These are phyloP conservation scores for Teunomyces panamensis DNA, from an alignment of 805 yeast genomes.

Conservation along the genomic window DNA sequence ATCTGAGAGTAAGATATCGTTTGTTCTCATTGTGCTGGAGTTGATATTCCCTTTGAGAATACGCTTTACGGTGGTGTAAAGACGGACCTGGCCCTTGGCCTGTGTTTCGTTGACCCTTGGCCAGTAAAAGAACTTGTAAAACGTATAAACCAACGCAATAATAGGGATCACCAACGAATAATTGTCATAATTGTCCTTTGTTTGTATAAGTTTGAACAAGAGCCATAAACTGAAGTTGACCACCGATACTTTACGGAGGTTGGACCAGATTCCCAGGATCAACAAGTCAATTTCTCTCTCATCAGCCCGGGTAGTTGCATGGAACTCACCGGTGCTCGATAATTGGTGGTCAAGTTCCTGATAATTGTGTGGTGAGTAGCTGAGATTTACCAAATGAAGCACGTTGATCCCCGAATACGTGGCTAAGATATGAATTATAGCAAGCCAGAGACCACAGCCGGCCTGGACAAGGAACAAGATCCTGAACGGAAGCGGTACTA, in stretches of 20 bases:
- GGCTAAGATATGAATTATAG: slow-evolving; percentile 40
- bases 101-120: slow-evolving; percentile 17
- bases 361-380: slow-evolving; percentile 39
- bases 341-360: slow-evolving; percentile 15
- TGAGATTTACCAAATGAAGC: slow-evolving; percentile 39
- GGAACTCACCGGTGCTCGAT: slow-evolving; percentile 29
- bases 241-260: slow-evolving; percentile 25
- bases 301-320: slow-evolving; percentile 29
- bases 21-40: slow-evolving; percentile 53
- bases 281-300: slow-evolving; percentile 27
- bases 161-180: slow-evolving; percentile 28
- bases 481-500: slow-evolving; percentile 42
- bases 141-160: slow-evolving; percentile 14
- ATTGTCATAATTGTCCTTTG: background rate
- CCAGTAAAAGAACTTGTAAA: slow-evolving; percentile 32
- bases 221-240: slow-evolving; percentile 20
- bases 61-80: slow-evolving; percentile 50
- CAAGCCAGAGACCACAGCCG: slow-evolving; percentile 55
- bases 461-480: slow-evolving; percentile 47
- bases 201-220: slow-evolving; percentile 15
- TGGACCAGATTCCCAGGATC: slow-evolving; percentile 32
- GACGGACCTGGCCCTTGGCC: slow-evolving; percentile 40
- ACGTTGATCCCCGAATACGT: slow-evolving; percentile 42
- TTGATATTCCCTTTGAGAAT: slow-evolving; percentile 60
- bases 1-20: slow-evolving; percentile 83